Base-by-base conservation (phyloP, 495 filamentous ascomycete species). In the Friedmanniomyces simplex region DNA sequence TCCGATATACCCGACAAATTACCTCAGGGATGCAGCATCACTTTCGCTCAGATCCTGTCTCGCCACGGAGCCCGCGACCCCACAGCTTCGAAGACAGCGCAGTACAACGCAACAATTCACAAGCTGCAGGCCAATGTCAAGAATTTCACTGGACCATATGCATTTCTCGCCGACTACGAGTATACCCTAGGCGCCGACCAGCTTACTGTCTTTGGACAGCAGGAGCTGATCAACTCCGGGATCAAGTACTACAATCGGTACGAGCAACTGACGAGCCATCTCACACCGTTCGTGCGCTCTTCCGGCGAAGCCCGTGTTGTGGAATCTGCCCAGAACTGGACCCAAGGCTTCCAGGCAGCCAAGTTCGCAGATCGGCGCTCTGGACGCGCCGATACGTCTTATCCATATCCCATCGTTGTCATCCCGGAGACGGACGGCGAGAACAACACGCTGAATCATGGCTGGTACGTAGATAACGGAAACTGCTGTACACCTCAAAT, bases 51-150 rank as follows among this genome's bases (percentile, higher is more conserved):
- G 62, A 69, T 89, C 16, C 77, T 95, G 53, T 86, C 86, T 10
- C 79, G 89, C 14, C 89, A 95, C 69, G 89, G 89, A n/a, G 87
- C 87, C 14, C 77, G 89, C 57, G 83, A 84, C 66, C 89, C 89
- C 11, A 93, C 88, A 0, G 58, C 66, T 2, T 69, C 70, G 37
- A 91, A 89, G 72, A 55, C 79, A 12, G 55, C 63, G 11, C 60
- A 61, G 14, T 91, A 91, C 68, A 69, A 66, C 26, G 62, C 65
- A 25, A 72, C 82, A 21, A 74, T 93, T 49, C 60, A 75, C 16
- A 73, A 72, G 10, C 84, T 95, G 61, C 81, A 91, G 24, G 59
- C 65, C 12, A 74, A 69, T 43, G 82, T 78, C 20, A 77, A 68
- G 2, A 64, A 71, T 1, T 88, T 85, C 66, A 70, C 71, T 6